phyloP scores from a whole-genome alignment of 345 rosid species.

The Eucalyptus curtisii region DNA sequence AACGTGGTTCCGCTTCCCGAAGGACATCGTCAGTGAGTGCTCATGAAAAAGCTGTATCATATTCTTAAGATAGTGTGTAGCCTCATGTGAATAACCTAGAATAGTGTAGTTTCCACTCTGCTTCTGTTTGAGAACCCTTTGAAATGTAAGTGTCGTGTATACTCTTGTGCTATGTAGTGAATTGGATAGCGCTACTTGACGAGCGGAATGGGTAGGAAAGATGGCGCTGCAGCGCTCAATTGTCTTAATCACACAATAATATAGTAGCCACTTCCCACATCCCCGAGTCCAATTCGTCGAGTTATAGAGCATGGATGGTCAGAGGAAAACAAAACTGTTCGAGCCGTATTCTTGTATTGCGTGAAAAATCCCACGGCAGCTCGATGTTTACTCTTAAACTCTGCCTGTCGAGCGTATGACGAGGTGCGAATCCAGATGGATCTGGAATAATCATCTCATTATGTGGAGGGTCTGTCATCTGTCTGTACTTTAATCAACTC shows the following conservation, averaged over 20 bases:
- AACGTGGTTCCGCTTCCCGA: slow-evolving; percentile 81
- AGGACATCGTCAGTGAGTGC: slow-evolving; percentile 60
- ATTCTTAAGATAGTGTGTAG: not conserved
- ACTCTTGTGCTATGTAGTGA: not conserved
- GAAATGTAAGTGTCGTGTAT: not conserved
- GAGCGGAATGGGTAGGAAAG: not conserved
- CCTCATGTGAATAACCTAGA: not conserved
- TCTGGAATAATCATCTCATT: not conserved
- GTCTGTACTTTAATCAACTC: not conserved
- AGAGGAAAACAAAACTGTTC: not conserved
- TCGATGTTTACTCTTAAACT: not conserved
- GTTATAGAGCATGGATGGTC: not conserved
- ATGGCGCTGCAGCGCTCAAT: not conserved
- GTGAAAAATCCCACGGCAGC: not conserved
- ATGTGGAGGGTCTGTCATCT: not conserved
- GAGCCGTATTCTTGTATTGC: not conserved
- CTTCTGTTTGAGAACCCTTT: not conserved
- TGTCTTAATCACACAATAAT: not conserved
- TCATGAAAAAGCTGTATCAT: not conserved
- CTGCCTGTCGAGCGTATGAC: not conserved
- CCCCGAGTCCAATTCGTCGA: not conserved
- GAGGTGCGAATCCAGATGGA: not conserved
- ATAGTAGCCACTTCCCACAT: not conserved
- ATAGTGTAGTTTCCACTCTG: not conserved
- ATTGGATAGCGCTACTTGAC: not conserved